These are phyloP conservation scores for Chloromonas sp. DNA, from an alignment of 163 green algal genomes.

Conservation along the genomic window DNA sequence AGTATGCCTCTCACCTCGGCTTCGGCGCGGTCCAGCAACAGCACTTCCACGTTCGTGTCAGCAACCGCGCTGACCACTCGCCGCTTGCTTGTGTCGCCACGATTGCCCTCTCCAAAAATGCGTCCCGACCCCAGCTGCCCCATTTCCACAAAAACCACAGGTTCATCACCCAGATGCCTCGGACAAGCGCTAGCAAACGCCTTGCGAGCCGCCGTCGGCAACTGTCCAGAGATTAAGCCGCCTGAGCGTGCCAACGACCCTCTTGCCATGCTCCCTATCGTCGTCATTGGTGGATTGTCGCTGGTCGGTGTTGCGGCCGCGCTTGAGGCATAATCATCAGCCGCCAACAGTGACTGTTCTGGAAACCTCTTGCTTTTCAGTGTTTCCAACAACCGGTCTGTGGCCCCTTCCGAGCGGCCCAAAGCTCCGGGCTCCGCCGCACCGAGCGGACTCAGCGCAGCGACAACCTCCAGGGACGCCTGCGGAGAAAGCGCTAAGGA, in stretches of 20 bases:
- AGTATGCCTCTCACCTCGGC: not conserved
- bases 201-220: not conserved
- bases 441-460: no score
- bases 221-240: not conserved
- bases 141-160: not conserved
- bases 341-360: not conserved
- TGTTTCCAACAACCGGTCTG: not conserved
- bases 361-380: not conserved
- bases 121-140: not conserved
- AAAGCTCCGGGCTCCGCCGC: not conserved
- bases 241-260: not conserved
- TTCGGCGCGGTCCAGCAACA: not conserved
- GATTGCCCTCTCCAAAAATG: not conserved
- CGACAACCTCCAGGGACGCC: not conserved
- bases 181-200: not conserved
- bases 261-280: no score
- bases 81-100: not conserved
- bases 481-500: not conserved
- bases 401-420: not conserved
- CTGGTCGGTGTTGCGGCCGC: no score
- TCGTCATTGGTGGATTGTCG: not conserved
- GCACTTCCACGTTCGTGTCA: not conserved
- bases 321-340: not conserved
- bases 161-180: not conserved
- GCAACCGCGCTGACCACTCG: not conserved